These are phyloP conservation scores for Cercospora zeina DNA, from an alignment of 2,329 filamentous ascomycete genomes.

Conservation along the genomic window DNA sequence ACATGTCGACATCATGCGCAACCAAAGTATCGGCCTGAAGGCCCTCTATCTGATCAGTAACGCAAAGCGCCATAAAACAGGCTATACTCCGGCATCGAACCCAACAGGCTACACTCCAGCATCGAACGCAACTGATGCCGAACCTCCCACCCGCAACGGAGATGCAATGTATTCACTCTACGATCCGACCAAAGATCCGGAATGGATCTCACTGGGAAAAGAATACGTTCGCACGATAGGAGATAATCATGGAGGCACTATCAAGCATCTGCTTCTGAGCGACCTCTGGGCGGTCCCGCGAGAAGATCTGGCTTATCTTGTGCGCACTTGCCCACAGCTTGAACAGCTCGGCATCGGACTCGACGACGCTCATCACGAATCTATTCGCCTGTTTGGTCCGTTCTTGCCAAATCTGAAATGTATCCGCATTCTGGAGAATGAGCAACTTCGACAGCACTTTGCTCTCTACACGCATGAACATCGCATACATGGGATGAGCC, in stretches of 20 bases:
- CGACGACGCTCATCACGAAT: constrained; percentile 57
- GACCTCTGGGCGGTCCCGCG: constrained; percentile 57
- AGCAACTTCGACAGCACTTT: constrained; percentile 25
- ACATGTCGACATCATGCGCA: constrained; percentile 41
- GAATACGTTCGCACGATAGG: constrained; percentile 56
- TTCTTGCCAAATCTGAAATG: constrained; percentile 45
- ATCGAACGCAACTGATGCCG: constrained; percentile 10
- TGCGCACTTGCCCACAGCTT: constrained; percentile 57
- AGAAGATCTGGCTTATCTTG: constrained; percentile 52
- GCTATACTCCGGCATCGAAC: constrained; percentile 23
- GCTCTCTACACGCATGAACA: constrained; percentile 29
- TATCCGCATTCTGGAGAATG: constrained; percentile 44
- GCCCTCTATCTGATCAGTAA: constrained; percentile 51
- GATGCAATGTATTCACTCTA: constrained; percentile 9
- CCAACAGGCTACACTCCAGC: constrained; percentile 24
- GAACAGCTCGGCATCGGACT: constrained; percentile 60
- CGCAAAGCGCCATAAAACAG: constrained; percentile 29
- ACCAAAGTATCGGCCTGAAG: constrained; percentile 22
- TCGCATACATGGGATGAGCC: constrained; percentile 38
- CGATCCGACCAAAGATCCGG: constrained; percentile 22
- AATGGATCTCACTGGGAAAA: constrained; percentile 42
- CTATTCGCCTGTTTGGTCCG: constrained; percentile 37
- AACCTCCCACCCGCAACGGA: constrained; percentile 31
- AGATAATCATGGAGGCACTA: constrained; percentile 51
- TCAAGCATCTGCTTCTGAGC: constrained; percentile 59